Evolutionary conservation across 2,329 filamentous ascomycete genomes (phyloP).

Genomic region (Chaetomiaceae sp.): DNA sequence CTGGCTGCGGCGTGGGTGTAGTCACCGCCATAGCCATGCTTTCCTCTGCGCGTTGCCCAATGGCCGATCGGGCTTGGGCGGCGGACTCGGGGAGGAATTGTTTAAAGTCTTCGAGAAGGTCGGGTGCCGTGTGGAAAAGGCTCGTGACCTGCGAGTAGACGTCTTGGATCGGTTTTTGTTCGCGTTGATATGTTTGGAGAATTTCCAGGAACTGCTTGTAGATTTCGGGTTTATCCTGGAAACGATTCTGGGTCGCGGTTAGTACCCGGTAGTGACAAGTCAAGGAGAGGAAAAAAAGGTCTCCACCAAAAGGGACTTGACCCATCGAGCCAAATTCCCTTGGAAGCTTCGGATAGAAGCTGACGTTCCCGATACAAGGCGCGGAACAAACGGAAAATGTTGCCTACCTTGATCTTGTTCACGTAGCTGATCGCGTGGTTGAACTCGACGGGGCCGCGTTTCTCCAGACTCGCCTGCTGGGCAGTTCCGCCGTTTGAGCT

Average conservation of each 20-base stretch:
- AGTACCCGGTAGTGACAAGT: conserved; percentile 18
- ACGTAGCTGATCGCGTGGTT: conserved; percentile 99
- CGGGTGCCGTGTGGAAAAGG: conserved; percentile 86
- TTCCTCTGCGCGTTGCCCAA: conserved; percentile 57
- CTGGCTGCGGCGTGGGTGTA: conserved; percentile 52
- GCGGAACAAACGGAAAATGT: conserved; percentile 7
- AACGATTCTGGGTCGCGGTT: conserved; percentile 68
- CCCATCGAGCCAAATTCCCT: conserved; percentile 14
- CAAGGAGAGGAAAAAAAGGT: conserved; percentile 4
- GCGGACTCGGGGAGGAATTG: conserved; percentile 92
- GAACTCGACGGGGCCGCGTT: conserved; percentile 92
- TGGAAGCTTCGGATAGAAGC: conserved; percentile 7
- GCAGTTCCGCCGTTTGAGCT: conserved; percentile 57
- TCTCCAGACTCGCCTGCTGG: conserved; percentile 64
- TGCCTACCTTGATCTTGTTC: conserved; percentile 93
- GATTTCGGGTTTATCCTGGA: conserved; percentile 92
- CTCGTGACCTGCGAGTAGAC: conserved; percentile 96
- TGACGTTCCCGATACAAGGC: background rate
- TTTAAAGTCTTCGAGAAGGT: conserved; percentile 96
- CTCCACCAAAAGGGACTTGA: conserved; percentile 19
- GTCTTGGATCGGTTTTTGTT: conserved; percentile 97
- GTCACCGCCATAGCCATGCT: conserved; percentile 51
- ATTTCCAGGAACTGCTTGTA: conserved; percentile 99
- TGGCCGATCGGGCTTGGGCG: conserved; percentile 51
- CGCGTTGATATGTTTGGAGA: conserved; percentile 93